These are phyloP conservation scores for Penicillium canariense DNA, from an alignment of 495 filamentous ascomycete genomes.

Conservation along the genomic window DNA sequence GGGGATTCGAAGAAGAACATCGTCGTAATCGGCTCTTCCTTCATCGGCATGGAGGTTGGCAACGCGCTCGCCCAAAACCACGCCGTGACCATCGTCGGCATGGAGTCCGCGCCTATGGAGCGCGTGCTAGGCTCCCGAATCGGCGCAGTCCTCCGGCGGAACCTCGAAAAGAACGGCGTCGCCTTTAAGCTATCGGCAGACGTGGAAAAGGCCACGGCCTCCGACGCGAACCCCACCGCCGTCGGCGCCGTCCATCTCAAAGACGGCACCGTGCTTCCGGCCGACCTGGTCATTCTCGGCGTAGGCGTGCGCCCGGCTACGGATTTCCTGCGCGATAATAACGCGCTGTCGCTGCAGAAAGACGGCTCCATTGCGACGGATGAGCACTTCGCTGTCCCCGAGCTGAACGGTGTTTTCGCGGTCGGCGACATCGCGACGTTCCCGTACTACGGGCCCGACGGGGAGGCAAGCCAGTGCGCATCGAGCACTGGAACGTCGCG, in stretches of 20 bases:
- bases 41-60: constrained; percentile 96
- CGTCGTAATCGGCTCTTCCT: constrained; percentile 85
- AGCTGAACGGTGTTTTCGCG: constrained; percentile 73
- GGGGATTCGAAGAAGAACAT: constrained; percentile 85
- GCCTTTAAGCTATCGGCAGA: constrained; percentile 78
- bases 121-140: constrained; percentile 81
- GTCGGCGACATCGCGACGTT: constrained; percentile 96
- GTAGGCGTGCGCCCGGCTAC: constrained; percentile 88
- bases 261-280: constrained; percentile 77
- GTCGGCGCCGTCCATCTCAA: constrained; percentile 84
- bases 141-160: constrained; percentile 72
- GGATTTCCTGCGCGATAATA: constrained; percentile 74
- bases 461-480: constrained; percentile 62
- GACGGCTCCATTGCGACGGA: constrained; percentile 82
- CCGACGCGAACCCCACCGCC: constrained; percentile 55
- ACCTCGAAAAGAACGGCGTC: constrained; percentile 80
- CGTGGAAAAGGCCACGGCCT: constrained; percentile 78
- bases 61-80: constrained; percentile 75
- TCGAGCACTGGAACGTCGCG: constrained; percentile 98
- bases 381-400: constrained; percentile 69
- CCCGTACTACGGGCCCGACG: constrained; percentile 89
- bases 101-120: constrained; percentile 83
- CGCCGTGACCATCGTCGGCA: constrained; percentile 85
- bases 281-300: constrained; percentile 87
- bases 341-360: constrained; percentile 61